Evolutionary conservation across 2,329 filamentous ascomycete genomes (phyloP), one percentile per base, ranked within the genome.

Genomic region (Colletotrichum scovillei): DNA sequence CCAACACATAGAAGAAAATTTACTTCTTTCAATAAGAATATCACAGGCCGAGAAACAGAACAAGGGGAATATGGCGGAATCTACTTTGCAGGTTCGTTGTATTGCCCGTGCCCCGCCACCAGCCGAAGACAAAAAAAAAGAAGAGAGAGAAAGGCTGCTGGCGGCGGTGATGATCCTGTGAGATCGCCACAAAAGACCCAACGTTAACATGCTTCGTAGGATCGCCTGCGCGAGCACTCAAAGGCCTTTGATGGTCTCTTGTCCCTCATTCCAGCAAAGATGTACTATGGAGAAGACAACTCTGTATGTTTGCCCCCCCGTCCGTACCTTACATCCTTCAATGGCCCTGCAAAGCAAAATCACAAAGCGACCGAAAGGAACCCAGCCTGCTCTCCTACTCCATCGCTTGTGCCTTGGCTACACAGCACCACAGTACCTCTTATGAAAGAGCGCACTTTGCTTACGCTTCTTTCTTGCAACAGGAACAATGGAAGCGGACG

Each of bases 401-500:
- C 26, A 16, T 30, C 56, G 30, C 12, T 26, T 3, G 42, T 24
- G n/a, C 64, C 19, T 46, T 19, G 9, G 14, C 38, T 42, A 7
- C 16, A 19, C 16, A 42, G 38, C 38, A 42, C 38, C 2, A 42
- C 5, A 14, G 16, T 42, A 19, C 35, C 38, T 56, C 32, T 26
- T 57, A 35, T 49, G n/a, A 28, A 30, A 46, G 22, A 58, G 62
- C 35, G 53, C 63, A 32, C 28, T 35, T 42, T 46, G 9, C 53
- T 42, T 55, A 74, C 72, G 35, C 30, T 38, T 56, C 30, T 65
- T 46, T 58, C 67, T 42, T 42, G 63, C 76, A 75, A 75, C 79
- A 97, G 95, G 93, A 97, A 79, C 95, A 98, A 92, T 97, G 95
- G 95, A 81, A 92, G 92, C 93, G 93, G 80, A 97, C 97, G 85